These are phyloP conservation scores for Phoenix dactylifera DNA, from an alignment of 176 grass and related monocot species.

Conservation along the genomic window DNA sequence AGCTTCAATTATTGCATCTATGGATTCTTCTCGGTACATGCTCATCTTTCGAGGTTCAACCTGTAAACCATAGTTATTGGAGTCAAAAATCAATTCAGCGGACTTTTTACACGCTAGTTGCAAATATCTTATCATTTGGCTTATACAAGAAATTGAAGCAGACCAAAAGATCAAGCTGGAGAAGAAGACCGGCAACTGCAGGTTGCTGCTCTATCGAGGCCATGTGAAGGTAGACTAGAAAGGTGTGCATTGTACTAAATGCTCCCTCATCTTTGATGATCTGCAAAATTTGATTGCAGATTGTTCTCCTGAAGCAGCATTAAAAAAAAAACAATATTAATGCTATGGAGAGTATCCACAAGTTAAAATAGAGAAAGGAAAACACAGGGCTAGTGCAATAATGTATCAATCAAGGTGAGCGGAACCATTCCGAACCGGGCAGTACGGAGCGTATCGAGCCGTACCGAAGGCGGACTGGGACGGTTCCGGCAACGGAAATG, in stretches of 20 bases:
- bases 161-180: background rate
- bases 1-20: background rate
- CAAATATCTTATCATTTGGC: background rate
- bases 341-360: too few species aligned
- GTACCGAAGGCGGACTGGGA: too few species aligned
- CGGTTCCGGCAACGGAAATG: too few species aligned
- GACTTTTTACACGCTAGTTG: background rate
- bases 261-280: background rate
- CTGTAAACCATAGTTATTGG: background rate
- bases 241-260: constrained; percentile 1
- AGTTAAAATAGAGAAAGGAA: too few species aligned
- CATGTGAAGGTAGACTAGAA: constrained; percentile 2
- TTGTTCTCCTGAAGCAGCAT: background rate
- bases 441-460: too few species aligned
- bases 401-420: too few species aligned
- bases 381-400: too few species aligned
- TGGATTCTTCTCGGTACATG: constrained; percentile 1
- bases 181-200: constrained; percentile 1
- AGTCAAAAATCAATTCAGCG: background rate
- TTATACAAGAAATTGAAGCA: background rate
- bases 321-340: background rate
- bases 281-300: constrained; percentile 1
- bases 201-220: background rate
- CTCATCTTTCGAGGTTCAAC: constrained; percentile 3
- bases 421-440: too few species aligned